These are phyloP conservation scores for Populus simonii DNA, from an alignment of 345 rosid species.

Conservation along the genomic window DNA sequence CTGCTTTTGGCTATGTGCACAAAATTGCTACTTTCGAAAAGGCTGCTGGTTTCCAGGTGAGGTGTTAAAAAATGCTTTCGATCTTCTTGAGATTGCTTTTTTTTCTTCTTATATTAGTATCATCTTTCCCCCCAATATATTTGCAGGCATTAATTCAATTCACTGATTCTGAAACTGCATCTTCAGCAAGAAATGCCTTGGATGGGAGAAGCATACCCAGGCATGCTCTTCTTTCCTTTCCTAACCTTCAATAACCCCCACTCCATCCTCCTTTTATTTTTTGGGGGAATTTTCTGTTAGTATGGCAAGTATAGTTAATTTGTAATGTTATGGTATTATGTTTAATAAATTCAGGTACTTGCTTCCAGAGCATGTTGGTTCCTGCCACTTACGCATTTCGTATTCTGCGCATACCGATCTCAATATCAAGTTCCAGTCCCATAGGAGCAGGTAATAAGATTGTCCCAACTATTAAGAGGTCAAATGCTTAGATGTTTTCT, in stretches of 20 bases:
- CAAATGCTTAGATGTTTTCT: not conserved
- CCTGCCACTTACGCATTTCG: constrained; percentile 78
- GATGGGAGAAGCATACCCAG: constrained; percentile 98
- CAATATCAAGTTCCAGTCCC: constrained; percentile 97
- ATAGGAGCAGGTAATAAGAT: constrained; percentile 80
- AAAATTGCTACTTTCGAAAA: constrained; percentile 96
- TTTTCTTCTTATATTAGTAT: constrained; percentile 10
- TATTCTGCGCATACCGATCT: constrained; percentile 96
- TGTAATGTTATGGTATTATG: not conserved
- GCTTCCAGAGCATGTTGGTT: constrained; percentile 76
- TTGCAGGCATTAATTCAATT: constrained; percentile 89
- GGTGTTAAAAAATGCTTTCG: constrained; percentile 14
- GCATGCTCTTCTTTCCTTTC: constrained; percentile 31
- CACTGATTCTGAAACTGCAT: constrained; percentile 85
- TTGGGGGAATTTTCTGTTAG: not conserved
- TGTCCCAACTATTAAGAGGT: not conserved
- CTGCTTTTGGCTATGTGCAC: constrained; percentile 98
- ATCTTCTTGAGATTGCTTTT: not conserved
- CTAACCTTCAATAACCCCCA: not conserved
- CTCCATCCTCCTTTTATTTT: not conserved
- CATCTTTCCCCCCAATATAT: constrained; percentile 14
- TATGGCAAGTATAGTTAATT: not conserved
- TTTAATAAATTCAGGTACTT: constrained; percentile 54
- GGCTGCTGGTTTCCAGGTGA: constrained; percentile 95
- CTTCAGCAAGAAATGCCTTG: constrained; percentile 71